phyloP scores from a whole-genome alignment of 1,284 basidiomycete genomes.

The Thecaphora thlaspeos region DNA sequence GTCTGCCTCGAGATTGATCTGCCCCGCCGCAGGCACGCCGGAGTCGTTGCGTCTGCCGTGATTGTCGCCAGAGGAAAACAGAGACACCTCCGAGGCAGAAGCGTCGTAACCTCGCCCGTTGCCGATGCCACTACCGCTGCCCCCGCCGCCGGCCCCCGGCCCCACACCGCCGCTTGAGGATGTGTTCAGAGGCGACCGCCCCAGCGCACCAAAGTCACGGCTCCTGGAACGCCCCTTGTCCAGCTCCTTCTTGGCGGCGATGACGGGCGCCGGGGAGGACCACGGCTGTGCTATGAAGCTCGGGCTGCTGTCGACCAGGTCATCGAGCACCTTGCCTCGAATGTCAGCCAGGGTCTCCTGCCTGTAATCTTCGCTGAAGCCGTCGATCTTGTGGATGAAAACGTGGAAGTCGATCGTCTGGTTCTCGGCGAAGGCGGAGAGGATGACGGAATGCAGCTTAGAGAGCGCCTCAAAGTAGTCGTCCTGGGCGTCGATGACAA shows the following conservation, averaged over 20 bases:
- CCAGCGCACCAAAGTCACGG: slow-evolving; percentile 17
- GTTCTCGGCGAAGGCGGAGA: slow-evolving; percentile 67
- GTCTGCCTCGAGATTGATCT: slow-evolving; percentile 46
- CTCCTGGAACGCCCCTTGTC: slow-evolving; percentile 28
- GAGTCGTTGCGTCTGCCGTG: not conserved
- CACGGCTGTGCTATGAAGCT: slow-evolving; percentile 36
- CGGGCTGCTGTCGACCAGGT: slow-evolving; percentile 44
- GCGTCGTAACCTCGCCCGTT: slow-evolving; percentile 31
- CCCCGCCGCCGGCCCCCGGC: slow-evolving; percentile 14
- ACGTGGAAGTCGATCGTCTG: slow-evolving; percentile 81
- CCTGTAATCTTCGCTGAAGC: slow-evolving; percentile 85
- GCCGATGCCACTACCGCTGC: slow-evolving; percentile 12
- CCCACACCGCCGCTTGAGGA: not conserved
- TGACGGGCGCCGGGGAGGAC: slow-evolving; percentile 25
- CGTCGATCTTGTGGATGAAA: slow-evolving; percentile 95
- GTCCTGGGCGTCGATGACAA: slow-evolving; percentile 91
- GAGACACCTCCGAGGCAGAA: slow-evolving; percentile 38
- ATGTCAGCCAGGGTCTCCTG: slow-evolving; percentile 60
- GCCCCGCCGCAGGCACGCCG: slow-evolving; percentile 20
- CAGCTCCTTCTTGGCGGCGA: slow-evolving; percentile 6
- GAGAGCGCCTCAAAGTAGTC: slow-evolving; percentile 69
- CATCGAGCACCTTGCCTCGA: slow-evolving; percentile 49
- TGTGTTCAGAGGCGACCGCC: not conserved
- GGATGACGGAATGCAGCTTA: slow-evolving; percentile 63
- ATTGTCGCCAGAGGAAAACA: slow-evolving; percentile 15